phyloP scores from a whole-genome alignment of 2,329 filamentous ascomycete species.

The Monilinia aucupariae region DNA sequence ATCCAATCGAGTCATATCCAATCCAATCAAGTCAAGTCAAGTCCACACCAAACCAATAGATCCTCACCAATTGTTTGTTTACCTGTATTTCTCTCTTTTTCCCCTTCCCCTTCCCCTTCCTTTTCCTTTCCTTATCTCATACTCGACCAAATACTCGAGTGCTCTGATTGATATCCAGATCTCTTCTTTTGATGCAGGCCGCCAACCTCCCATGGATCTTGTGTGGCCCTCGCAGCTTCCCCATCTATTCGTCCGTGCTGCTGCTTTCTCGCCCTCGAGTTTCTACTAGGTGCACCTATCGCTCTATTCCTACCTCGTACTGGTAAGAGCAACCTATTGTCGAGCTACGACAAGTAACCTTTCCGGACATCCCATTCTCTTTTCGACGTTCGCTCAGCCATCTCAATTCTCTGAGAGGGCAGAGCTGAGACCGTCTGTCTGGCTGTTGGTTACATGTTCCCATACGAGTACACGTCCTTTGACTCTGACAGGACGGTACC shows the following conservation, averaged over 20 bases:
- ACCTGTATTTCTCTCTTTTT: background rate
- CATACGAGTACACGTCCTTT: too few species aligned
- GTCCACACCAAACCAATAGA: background rate
- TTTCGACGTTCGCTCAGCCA: background rate
- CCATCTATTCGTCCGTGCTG: constrained; percentile 13
- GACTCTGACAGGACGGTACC: too few species aligned
- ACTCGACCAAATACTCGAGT: too few species aligned
- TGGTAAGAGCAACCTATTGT: too few species aligned
- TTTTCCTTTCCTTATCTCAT: too few species aligned
- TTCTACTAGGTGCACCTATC: background rate
- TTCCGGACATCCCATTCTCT: background rate
- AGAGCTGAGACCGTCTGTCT: background rate
- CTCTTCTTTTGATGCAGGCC: constrained; percentile 2
- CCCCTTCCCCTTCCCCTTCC: too few species aligned
- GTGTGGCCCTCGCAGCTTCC: background rate
- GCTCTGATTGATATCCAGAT: constrained; percentile 8
- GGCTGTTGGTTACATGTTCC: background rate
- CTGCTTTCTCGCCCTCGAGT: too few species aligned
- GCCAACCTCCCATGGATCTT: constrained; percentile 5
- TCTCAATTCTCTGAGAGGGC: background rate
- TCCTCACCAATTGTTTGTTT: background rate
- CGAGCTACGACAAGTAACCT: background rate
- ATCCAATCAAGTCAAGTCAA: too few species aligned
- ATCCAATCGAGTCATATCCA: background rate
- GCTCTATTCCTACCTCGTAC: too few species aligned